Percentiles rank a stretch among this genome's conserved stretches.
Evolutionary conservation across 768 basidiomycete species (phyloP).

Genomic region (Lactarius hatsudake): DNA sequence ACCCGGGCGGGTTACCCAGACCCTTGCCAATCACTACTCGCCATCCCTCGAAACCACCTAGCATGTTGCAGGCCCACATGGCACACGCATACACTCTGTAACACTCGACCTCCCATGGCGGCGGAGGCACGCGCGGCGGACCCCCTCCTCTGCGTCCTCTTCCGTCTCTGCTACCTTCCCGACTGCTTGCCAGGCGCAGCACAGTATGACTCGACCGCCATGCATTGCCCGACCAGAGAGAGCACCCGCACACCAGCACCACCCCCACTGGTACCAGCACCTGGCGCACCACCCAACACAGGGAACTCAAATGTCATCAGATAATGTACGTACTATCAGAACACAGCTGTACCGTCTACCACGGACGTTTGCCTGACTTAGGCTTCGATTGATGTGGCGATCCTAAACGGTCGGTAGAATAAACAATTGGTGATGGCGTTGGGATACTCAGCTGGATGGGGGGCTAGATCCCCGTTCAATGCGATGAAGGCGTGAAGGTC

Average conservation of each 20-base stretch:
- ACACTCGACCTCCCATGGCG: slow-evolving; percentile 17
- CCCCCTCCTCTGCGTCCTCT: background rate
- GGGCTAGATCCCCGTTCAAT: too few relatives aligned
- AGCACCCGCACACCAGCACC: slow-evolving; percentile 20
- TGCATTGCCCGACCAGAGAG: slow-evolving; percentile 5
- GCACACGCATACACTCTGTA: slow-evolving; percentile 15
- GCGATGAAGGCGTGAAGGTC: too few relatives aligned
- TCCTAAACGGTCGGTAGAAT: too few relatives aligned
- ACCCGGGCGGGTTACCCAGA: too few relatives aligned
- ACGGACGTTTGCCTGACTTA: too few relatives aligned
- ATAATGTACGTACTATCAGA: background rate
- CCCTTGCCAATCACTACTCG: too few relatives aligned
- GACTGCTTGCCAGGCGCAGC: background rate
- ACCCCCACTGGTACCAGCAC: background rate
- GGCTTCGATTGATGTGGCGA: too few relatives aligned
- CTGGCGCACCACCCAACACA: background rate
- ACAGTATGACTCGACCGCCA: slow-evolving; percentile 14
- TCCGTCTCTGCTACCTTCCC: background rate
- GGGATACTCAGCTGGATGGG: too few relatives aligned
- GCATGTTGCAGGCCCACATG: slow-evolving; percentile 13
- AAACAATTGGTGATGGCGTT: too few relatives aligned
- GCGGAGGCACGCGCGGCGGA: slow-evolving; percentile 12
- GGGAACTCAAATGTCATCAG: too few relatives aligned
- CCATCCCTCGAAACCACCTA: slow-evolving; percentile 20
- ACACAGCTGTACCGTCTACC: too few relatives aligned